phyloP scores from a whole-genome alignment of 805 yeast species.

The Tetrapisispora iriomotensis region DNA sequence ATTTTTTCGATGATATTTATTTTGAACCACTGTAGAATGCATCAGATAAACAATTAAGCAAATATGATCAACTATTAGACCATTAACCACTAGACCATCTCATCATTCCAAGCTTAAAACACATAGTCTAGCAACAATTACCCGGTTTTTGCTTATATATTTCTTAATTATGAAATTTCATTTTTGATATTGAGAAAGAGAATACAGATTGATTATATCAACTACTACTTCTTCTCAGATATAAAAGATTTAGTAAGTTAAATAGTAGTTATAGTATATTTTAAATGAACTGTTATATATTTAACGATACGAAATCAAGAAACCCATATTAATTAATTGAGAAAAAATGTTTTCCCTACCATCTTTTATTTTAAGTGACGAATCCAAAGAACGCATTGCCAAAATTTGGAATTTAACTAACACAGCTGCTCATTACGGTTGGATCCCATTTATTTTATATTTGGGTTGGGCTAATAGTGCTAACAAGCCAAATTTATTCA shows the following conservation, averaged over 20 bases:
- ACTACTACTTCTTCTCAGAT: too few relatives aligned
- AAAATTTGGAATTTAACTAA: conserved; percentile 75
- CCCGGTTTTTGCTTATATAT: not conserved
- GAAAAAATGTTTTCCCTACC: conserved; percentile 25
- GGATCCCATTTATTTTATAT: conserved; percentile 91
- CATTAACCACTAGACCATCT: too few relatives aligned
- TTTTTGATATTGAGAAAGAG: too few relatives aligned
- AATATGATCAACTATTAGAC: too few relatives aligned
- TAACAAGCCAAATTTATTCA: conserved; percentile 72
- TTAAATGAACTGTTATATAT: too few relatives aligned
- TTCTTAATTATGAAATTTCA: too few relatives aligned
- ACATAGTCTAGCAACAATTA: not conserved
- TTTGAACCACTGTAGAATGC: too few relatives aligned
- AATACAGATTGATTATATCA: too few relatives aligned
- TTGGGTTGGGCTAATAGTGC: conserved; percentile 78
- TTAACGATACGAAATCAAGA: not conserved
- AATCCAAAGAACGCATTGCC: conserved; percentile 70
- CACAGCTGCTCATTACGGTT: conserved; percentile 88
- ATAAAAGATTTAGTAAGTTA: too few relatives aligned
- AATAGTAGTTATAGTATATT: too few relatives aligned
- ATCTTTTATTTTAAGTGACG: conserved; percentile 30
- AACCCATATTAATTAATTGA: not conserved
- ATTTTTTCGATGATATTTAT: too few relatives aligned
- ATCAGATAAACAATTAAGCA: too few relatives aligned
- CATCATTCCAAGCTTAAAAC: not conserved